A percentile compares a stretch with the other conserved stretches of the same genome.
These are phyloP conservation scores for Aspergillus luchuensis DNA, from an alignment of 2,329 filamentous ascomycete species.

Conservation along the genomic window DNA sequence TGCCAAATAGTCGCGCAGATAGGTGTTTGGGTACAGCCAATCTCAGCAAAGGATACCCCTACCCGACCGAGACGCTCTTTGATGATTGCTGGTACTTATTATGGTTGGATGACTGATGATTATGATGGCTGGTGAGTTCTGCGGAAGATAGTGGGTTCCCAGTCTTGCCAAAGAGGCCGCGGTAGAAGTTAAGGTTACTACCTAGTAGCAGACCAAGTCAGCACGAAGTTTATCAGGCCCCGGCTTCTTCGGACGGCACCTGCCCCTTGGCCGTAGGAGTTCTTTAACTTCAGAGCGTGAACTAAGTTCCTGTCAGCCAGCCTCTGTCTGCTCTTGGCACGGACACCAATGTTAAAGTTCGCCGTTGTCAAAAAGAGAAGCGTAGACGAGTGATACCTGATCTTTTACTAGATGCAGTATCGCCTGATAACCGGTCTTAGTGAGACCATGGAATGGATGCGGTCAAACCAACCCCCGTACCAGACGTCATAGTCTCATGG, in stretches of 20 bases:
- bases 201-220: background rate
- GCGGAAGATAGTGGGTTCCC: background rate
- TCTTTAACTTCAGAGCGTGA: background rate
- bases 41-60: background rate
- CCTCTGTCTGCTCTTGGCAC: background rate
- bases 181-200: background rate
- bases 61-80: background rate
- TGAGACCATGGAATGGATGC: background rate
- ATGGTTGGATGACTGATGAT: background rate
- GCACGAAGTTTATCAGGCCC: background rate
- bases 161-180: background rate
- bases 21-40: background rate
- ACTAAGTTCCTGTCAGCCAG: conserved; percentile 1
- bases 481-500: background rate
- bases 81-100: background rate
- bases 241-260: background rate
- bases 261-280: background rate
- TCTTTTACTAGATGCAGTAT: background rate
- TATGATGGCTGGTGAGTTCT: background rate
- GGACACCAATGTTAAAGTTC: background rate
- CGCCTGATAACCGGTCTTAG: background rate
- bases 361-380: background rate
- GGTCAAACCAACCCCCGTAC: background rate
- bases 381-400: background rate
- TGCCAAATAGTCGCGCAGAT: background rate